A percentile compares a stretch with the other conserved stretches of the same genome.
Evolutionary conservation across 1,139 yeast species (phyloP).

Genomic region (Taphrina pruni): DNA sequence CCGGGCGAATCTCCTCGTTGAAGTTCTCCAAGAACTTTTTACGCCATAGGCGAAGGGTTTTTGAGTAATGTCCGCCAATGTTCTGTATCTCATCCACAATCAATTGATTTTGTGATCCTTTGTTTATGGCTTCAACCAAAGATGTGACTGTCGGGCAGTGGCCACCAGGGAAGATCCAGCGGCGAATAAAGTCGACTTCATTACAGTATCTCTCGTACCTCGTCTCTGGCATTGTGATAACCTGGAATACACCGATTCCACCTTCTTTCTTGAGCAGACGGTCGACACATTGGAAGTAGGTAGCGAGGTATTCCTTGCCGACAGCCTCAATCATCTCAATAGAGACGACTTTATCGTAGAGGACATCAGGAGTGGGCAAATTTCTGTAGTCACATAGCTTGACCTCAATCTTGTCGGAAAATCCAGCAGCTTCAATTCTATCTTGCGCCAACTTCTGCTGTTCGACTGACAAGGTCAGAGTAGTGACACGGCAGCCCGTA

Average conservation of each 20-base stretch:
- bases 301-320: conserved; percentile 35
- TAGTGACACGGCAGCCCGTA: conserved; percentile 37
- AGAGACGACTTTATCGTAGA: conserved; percentile 36
- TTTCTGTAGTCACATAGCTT: conserved; percentile 37
- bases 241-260: conserved; percentile 68
- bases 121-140: conserved; percentile 33
- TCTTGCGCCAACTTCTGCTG: conserved; percentile 37
- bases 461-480: conserved; percentile 35
- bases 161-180: conserved; percentile 42
- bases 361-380: conserved; percentile 28
- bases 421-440: conserved; percentile 32
- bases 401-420: conserved; percentile 30
- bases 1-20: conserved; percentile 35
- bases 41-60: conserved; percentile 35
- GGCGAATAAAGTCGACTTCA: conserved; percentile 39
- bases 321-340: conserved; percentile 41
- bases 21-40: conserved; percentile 32
- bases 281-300: conserved; percentile 36
- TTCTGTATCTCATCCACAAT: conserved; percentile 36
- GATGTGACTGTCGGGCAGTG: conserved; percentile 37
- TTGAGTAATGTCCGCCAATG: conserved; percentile 40
- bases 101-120: conserved; percentile 34
- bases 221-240: conserved; percentile 73
- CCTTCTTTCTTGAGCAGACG: conserved; percentile 36
- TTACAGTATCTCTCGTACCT: conserved; percentile 64